Percentiles rank a stretch among this genome's conserved stretches.
phyloP scores from a whole-genome alignment of 495 filamentous ascomycete genomes.

The Choiromyces venosus region DNA sequence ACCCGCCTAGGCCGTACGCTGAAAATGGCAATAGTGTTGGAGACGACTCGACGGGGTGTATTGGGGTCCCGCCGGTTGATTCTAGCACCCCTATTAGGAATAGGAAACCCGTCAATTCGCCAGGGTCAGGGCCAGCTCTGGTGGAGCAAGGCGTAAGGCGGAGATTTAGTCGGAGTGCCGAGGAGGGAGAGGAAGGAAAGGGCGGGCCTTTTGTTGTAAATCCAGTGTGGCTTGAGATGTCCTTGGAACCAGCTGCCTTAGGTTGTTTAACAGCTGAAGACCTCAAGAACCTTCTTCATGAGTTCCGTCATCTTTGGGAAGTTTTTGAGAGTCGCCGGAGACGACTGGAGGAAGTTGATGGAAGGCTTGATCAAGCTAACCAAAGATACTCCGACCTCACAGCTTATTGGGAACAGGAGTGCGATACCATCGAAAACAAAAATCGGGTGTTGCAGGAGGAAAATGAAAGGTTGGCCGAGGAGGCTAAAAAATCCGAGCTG shows the following conservation, averaged over 20 bases:
- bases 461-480: not conserved
- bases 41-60: not conserved
- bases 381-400: not conserved
- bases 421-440: not conserved
- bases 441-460: not conserved
- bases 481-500: not conserved
- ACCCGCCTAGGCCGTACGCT: not conserved
- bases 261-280: not conserved
- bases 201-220: not conserved
- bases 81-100: not conserved
- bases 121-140: not conserved
- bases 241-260: not conserved
- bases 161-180: not conserved
- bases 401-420: not conserved
- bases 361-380: not conserved
- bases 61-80: not conserved
- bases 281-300: not conserved
- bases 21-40: not conserved
- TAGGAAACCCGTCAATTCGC: not conserved
- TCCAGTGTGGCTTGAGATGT: constrained; percentile 1
- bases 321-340: not conserved
- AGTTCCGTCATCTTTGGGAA: not conserved
- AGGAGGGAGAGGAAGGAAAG: not conserved
- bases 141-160: not conserved
- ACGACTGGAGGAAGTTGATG: not conserved